Percentiles rank a stretch among this genome's conserved stretches.
These are phyloP conservation scores for Penicillium verrucosum DNA, from an alignment of 2,329 filamentous ascomycete species.

Conservation along the genomic window DNA sequence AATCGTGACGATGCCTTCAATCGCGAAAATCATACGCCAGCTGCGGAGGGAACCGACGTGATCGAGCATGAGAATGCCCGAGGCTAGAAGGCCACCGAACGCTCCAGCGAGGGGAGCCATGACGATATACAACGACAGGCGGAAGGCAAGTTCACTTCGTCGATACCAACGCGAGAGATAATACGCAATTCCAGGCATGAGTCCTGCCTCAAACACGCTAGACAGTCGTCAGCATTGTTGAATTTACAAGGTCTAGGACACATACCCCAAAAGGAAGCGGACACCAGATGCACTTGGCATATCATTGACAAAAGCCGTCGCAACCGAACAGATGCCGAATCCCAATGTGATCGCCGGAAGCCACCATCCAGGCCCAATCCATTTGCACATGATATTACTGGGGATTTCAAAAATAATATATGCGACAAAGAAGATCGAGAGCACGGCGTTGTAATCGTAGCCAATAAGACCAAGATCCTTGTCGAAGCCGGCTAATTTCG, in stretches of 20 bases:
- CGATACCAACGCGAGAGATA: constrained; percentile 71
- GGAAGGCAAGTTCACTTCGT: constrained; percentile 64
- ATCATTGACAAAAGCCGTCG: constrained; percentile 62
- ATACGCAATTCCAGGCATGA: constrained; percentile 72
- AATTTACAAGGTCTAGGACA: not conserved
- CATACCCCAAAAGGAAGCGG: constrained; percentile 59
- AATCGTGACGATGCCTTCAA: constrained; percentile 66
- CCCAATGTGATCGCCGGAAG: constrained; percentile 60
- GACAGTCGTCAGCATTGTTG: not conserved
- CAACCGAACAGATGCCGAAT: constrained; percentile 63
- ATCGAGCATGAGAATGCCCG: constrained; percentile 60
- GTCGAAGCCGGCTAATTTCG: constrained; percentile 62
- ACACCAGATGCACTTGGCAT: constrained; percentile 56
- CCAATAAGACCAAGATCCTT: constrained; percentile 57
- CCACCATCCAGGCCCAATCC: constrained; percentile 69
- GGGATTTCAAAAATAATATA: constrained; percentile 74
- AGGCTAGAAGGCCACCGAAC: constrained; percentile 66
- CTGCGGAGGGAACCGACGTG: constrained; percentile 54
- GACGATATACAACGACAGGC: constrained; percentile 66
- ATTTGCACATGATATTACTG: constrained; percentile 61
- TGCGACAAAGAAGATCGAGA: constrained; percentile 68
- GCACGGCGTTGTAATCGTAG: constrained; percentile 67
- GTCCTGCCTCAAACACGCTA: constrained; percentile 65
- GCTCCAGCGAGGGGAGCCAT: constrained; percentile 68
- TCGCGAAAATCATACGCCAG: constrained; percentile 70